Evolutionary conservation across 805 yeast species (phyloP).

Genomic region (Yamadazyma endophytica): DNA sequence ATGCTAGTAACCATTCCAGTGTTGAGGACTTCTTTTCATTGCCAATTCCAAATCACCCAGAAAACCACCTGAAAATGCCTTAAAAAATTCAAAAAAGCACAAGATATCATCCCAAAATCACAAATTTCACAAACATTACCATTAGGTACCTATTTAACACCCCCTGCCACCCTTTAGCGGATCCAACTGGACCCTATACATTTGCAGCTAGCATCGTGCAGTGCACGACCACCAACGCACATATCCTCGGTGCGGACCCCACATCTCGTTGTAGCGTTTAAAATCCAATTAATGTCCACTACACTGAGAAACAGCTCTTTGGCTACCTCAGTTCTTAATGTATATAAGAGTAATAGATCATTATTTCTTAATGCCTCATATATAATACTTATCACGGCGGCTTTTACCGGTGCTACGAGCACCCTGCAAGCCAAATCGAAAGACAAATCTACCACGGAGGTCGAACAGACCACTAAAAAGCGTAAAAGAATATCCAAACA

Average conservation of each 20-base stretch:
- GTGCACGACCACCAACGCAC: background rate
- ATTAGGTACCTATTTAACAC: no score
- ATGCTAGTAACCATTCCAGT: no score
- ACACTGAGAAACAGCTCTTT: conserved; percentile 9
- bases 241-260: background rate
- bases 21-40: no score
- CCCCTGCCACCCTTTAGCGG: no score
- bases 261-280: conserved; percentile 1
- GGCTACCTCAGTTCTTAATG: conserved; percentile 24
- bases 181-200: no score
- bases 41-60: no score
- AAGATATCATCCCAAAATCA: no score
- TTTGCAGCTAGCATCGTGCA: no score
- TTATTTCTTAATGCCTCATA: conserved; percentile 38
- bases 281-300: no score
- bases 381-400: conserved; percentile 37
- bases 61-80: no score
- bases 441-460: conserved; percentile 4
- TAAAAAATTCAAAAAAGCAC: no score
- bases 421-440: conserved; percentile 12
- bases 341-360: conserved; percentile 37
- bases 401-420: conserved; percentile 39
- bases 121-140: no score
- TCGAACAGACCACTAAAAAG: conserved; percentile 10
- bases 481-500: conserved; percentile 25